Percentiles rank a stretch among this genome's conserved stretches.
Conservation (phyloP, 768 basidiomycete species). For the Agaricus sinodeliciosus region DNA sequence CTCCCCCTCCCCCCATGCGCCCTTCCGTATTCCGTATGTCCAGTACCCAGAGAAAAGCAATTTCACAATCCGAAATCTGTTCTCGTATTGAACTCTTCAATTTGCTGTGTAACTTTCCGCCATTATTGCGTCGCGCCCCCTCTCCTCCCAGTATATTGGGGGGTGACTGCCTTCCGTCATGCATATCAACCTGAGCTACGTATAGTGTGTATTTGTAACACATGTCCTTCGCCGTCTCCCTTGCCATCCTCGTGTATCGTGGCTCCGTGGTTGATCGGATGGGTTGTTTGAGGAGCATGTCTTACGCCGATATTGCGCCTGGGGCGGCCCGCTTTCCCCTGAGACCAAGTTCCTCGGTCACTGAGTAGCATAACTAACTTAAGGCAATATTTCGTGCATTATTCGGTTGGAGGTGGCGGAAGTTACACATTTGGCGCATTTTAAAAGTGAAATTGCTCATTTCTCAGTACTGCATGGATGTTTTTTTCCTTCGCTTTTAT, state of each 20-base stretch:
- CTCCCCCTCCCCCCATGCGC: conserved; percentile 16
- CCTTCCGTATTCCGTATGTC: conserved; percentile 23
- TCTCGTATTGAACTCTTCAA: conserved; percentile 2
- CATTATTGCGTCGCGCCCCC: conserved; percentile 4
- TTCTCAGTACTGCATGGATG: conserved; percentile 6
- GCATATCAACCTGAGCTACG: conserved; percentile 14
- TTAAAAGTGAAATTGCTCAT: conserved; percentile 1
- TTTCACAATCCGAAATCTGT: conserved; percentile 6
- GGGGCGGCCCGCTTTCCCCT: neutral
- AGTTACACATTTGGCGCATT: conserved; percentile 2
- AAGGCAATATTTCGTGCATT: neutral
- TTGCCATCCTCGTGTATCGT: neutral
- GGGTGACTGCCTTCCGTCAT: neutral
- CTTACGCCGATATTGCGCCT: neutral
- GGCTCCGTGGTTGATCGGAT: neutral
- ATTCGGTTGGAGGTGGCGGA: conserved; percentile 7
- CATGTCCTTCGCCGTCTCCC: neutral
- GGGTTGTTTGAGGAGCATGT: neutral
- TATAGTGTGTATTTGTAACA: conserved; percentile 10
- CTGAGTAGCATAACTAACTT: conserved; percentile 8
- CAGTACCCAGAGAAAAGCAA: conserved; percentile 12
- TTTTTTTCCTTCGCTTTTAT: conserved; percentile 6
- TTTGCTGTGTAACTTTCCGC: conserved; percentile 20
- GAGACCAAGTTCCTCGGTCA: neutral
- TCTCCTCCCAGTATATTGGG: conserved; percentile 3